Conservation (phyloP, 106 monocot species). For the Agapanthus africanus region DNA sequence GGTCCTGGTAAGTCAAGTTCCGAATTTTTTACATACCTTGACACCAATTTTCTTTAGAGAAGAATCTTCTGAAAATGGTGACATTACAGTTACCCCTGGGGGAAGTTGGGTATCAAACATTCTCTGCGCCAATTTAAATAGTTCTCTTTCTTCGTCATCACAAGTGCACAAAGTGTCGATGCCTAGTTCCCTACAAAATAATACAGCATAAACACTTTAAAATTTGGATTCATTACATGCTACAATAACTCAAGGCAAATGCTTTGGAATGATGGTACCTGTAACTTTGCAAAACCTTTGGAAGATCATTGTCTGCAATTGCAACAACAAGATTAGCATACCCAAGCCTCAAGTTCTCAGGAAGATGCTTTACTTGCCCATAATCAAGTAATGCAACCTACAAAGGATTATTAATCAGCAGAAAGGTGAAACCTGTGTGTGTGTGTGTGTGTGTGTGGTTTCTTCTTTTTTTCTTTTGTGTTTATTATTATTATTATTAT, state of each 20-base stretch:
- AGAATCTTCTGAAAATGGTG: conserved; percentile 44
- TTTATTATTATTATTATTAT: too few species aligned
- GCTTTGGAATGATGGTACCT: conserved; percentile 17
- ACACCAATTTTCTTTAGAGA: conserved; percentile 35
- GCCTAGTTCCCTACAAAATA: conserved; percentile 2
- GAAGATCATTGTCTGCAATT: conserved; percentile 46
- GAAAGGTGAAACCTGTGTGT: too few species aligned
- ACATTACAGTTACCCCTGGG: conserved; percentile 19
- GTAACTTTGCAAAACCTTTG: conserved; percentile 38
- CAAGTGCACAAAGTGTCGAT: conserved; percentile 2
- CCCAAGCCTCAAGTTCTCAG: conserved; percentile 50
- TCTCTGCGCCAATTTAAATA: conserved; percentile 6
- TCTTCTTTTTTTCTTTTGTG: too few species aligned
- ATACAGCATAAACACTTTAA: neutral
- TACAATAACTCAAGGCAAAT: neutral
- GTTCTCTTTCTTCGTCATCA: neutral
- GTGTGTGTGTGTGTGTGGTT: too few species aligned
- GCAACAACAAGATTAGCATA: conserved; percentile 57
- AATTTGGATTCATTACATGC: neutral
- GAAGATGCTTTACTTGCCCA: conserved; percentile 68
- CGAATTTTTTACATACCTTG: conserved; percentile 15
- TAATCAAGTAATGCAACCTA: conserved; percentile 75
- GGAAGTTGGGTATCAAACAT: conserved; percentile 10
- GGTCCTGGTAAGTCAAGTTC: neutral
- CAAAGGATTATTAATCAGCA: too few species aligned